A percentile compares a stretch with the other conserved stretches of the same genome.
Evolutionary conservation across 2,329 filamentous ascomycete species (phyloP).

Genomic region (Diplodia scrobiculata): DNA sequence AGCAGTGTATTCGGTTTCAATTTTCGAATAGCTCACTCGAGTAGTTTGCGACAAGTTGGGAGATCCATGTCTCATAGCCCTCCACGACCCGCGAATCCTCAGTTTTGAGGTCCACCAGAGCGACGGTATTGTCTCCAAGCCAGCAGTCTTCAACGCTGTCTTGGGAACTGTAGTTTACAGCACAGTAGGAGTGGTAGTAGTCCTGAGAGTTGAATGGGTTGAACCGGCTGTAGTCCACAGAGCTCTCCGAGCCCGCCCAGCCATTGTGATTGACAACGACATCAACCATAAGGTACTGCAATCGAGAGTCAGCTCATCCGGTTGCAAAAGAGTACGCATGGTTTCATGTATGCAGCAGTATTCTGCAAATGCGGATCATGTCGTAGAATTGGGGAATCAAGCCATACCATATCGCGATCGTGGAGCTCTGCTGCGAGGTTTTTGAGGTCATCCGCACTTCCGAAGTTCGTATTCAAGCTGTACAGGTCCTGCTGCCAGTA

Average conservation of each 20-base stretch:
- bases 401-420: slow-evolving; percentile 54
- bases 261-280: slow-evolving; percentile 61
- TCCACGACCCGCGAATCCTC: slow-evolving; percentile 38
- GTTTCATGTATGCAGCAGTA: too few relatives aligned
- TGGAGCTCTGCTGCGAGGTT: slow-evolving; percentile 60
- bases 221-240: slow-evolving; percentile 58
- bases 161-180: slow-evolving; percentile 58
- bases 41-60: slow-evolving; percentile 38
- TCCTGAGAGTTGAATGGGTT: slow-evolving; percentile 58
- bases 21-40: slow-evolving; percentile 34
- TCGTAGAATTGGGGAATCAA: neutral
- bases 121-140: slow-evolving; percentile 53
- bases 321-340: too few relatives aligned
- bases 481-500: slow-evolving; percentile 59
- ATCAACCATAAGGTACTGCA: slow-evolving; percentile 62
- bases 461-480: slow-evolving; percentile 60
- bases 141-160: slow-evolving; percentile 52
- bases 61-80: slow-evolving; percentile 29
- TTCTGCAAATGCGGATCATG: too few relatives aligned
- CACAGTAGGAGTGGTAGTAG: slow-evolving; percentile 65
- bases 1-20: neutral
- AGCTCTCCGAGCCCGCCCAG: slow-evolving; percentile 52
- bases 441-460: slow-evolving; percentile 61
- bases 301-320: neutral
- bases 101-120: slow-evolving; percentile 52